Base-by-base conservation (phyloP, 2,329 filamentous ascomycete genomes). In the Basipetospora sp. region DNA sequence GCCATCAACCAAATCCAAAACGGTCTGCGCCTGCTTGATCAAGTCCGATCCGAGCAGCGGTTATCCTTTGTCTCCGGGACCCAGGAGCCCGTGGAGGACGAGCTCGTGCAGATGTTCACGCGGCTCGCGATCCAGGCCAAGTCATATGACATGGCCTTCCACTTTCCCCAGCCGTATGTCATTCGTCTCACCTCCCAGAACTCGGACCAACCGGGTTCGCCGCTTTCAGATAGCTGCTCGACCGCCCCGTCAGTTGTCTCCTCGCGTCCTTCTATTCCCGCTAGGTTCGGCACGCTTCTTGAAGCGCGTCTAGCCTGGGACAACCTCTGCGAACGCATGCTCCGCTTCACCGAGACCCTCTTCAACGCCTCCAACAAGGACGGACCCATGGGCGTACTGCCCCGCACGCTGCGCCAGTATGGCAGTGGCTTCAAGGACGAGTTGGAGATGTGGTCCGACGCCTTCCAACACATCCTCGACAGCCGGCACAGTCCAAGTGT, bases 61-160 rank as follows among this genome's bases (percentile, higher is more conserved):
- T 52, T 36, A 34, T 27, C 38, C 37, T 4, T 17, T 10, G 25
- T 40, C 33, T 33, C 38, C 41, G 31, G 38, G 43, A 11, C 14
- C 4, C 38, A 26, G 10, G 66, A 69, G 39, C 59, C 66, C 1
- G 60, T 71, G 5, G 69, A 74, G 43, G 63, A 71, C 36, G 74
- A 77, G 47, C 59, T 78, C 18, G 60, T 72, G 5, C 69, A 72
- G 35, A 76, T 77, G 59, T 77, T 77, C 46, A 75, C 69, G 2
- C 65, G 74, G 4, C 58, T 77, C 2, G 72, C 71, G 3, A 74
- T 77, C 31, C 74, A 77, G 50, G 74, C 74, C 31, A 78, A 77
- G 48, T 76, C 72, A 1, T 78, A 78, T 49, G 74, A 77, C 47
- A 72, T 77, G 71, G 74, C 74, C 22, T 78, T 77, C 48, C 74